Base-by-base conservation (phyloP, 2,329 filamentous ascomycete genomes). In the Rhytidhysteron rufulum region DNA sequence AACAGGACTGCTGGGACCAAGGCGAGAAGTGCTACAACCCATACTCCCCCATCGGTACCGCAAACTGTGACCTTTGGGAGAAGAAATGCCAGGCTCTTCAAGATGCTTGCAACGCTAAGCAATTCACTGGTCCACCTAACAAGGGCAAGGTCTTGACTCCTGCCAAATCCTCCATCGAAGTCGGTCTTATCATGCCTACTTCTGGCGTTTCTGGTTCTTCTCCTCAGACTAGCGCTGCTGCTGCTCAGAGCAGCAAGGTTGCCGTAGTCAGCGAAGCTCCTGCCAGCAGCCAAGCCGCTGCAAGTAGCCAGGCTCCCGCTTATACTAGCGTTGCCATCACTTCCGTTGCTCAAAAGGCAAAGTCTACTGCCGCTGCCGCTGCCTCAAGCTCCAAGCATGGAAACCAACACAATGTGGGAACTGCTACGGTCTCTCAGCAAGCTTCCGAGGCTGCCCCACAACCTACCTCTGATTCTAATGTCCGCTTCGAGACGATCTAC, bases 61-160 rank as follows among this genome's bases (percentile, higher is more conserved):
- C 62, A 1, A 77, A 77, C 48, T 89, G 85, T 64, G 62, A 72
- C 34, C 65, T 75, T 24, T 87, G 80, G 80, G 74, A 80, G 54
- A 57, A 63, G 10, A 83, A 83, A 66, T 88, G 85, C 66, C 60
- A 62, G 31, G 58, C 41, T 16, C 63, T 75, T 45, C 57, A 69
- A 29, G 55, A 61, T 11, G 49, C 55, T 19, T 76, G 73, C 59
- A 62, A 48, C 4, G 60, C 62, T 10, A 59, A 58, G 8, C 59
- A 69, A 45, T 72, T 61, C 50, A 57, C 59, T 15, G 71, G 70
- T 2, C 71, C 71, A 5, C 68, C 69, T 1, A 65, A 70, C 49
- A 62, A 64, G 47, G 66, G 61, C 40, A 60, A 69, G 53, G 58
- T 56, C 24, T 49, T 73, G 7, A 68, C 60, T 3, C 60, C 60